Percentiles rank a stretch among this genome's conserved stretches.
These are phyloP conservation scores for Tetrahymena borealis DNA, from an alignment of 73 alveolate species.

Conservation along the genomic window DNA sequence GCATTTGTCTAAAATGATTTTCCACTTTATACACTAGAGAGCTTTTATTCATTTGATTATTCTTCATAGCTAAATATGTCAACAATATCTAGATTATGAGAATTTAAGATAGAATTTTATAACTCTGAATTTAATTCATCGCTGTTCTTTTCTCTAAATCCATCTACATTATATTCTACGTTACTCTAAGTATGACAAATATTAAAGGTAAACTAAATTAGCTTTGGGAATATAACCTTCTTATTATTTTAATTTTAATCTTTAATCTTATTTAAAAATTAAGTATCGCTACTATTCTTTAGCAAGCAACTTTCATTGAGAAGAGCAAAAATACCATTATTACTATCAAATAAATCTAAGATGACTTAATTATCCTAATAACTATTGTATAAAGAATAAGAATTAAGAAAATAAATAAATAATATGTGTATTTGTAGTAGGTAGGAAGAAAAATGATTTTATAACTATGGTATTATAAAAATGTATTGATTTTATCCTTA, in stretches of 20 bases:
- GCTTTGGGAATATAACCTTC: constrained; percentile 5
- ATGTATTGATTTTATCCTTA: no score
- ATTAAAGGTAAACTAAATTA: constrained; percentile 37
- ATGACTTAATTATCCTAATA: constrained; percentile 29
- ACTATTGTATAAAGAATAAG: constrained; percentile 4
- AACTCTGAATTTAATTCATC: constrained; percentile 66
- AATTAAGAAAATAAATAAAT: background rate
- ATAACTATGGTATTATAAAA: no score
- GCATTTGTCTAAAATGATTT: constrained; percentile 53
- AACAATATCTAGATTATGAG: background rate
- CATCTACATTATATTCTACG: constrained; percentile 67
- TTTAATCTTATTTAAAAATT: constrained; percentile 29
- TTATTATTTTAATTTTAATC: constrained; percentile 27
- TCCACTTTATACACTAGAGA: constrained; percentile 14
- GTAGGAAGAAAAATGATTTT: no score
- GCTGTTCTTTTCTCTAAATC: constrained; percentile 82
- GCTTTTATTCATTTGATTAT: background rate
- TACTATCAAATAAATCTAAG: constrained; percentile 53
- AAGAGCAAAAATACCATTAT: constrained; percentile 53
- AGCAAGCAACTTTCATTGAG: constrained; percentile 53
- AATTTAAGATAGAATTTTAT: background rate
- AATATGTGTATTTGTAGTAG: background rate
- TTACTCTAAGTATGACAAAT: constrained; percentile 77
- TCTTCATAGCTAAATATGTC: constrained; percentile 5
- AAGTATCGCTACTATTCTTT: constrained; percentile 14